phyloP scores from a whole-genome alignment of 2,329 filamentous ascomycete genomes.

The Penicillium paneum region DNA sequence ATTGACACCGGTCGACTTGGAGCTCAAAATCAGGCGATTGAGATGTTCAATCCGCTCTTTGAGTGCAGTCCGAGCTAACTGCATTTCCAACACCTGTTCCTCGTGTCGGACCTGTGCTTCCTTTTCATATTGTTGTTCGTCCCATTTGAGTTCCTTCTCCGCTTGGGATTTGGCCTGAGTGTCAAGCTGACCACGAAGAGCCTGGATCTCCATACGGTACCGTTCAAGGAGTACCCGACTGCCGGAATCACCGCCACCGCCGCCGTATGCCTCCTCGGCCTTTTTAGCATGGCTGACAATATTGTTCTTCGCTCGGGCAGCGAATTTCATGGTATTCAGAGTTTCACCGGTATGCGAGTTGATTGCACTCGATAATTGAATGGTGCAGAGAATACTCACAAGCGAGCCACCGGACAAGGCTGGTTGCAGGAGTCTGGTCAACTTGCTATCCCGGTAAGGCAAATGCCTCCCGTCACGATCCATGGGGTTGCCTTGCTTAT shows the following conservation, averaged over 20 bases:
- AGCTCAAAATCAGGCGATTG: conserved; percentile 90
- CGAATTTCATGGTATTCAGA: conserved; percentile 94
- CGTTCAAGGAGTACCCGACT: conserved; percentile 85
- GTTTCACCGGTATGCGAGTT: conserved; percentile 82
- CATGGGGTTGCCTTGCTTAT: conserved; percentile 67
- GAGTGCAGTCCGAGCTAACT: conserved; percentile 87
- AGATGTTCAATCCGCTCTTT: conserved; percentile 98
- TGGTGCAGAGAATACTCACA: conserved; percentile 95
- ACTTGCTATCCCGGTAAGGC: conserved; percentile 95
- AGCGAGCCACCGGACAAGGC: conserved; percentile 90
- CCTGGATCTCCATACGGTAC: conserved; percentile 88
- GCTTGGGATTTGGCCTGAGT: conserved; percentile 68
- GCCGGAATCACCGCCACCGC: conserved; percentile 73
- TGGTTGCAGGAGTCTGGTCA: conserved; percentile 86
- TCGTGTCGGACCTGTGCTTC: conserved; percentile 85
- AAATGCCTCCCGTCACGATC: conserved; percentile 90
- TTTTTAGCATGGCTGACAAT: conserved; percentile 96
- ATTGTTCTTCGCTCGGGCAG: conserved; percentile 93
- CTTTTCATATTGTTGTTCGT: conserved; percentile 71
- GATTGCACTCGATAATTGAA: conserved; percentile 74
- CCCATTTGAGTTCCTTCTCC: conserved; percentile 60
- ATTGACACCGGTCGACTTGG: conserved; percentile 94
- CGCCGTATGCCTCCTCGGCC: conserved; percentile 81
- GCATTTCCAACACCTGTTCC: conserved; percentile 98
- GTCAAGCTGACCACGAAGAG: conserved; percentile 76